Evolutionary conservation across 2,329 filamentous ascomycete genomes (phyloP), one percentile per base, ranked within the genome.

Genomic region (Aspergillus pseudoglaucus): DNA sequence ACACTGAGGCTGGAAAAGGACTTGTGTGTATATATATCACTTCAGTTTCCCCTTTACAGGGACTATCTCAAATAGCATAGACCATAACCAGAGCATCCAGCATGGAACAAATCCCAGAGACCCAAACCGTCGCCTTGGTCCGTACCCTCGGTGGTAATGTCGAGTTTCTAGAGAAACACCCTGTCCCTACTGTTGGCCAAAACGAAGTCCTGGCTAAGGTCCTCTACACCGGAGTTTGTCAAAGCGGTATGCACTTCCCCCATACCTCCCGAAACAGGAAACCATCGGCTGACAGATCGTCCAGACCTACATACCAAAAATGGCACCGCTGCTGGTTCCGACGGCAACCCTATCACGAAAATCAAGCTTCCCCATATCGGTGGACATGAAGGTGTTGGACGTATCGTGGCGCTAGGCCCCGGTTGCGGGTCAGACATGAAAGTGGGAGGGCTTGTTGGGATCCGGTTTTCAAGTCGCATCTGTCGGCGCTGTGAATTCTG

Each of bases 311-410:
- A 71, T 45, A 71, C 69, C 5, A 70, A 68, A 53, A 52, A 60
- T 9, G 69, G 68, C 25, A 68, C 66, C 10, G 69, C 68, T 14
- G 60, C 67, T 14, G 63, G 67, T 5, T 49, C 67, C 1, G 61
- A 72, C 59, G 59, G 70, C 46, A 61, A 59, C 4, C 71, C 69
- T 8, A 74, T 74, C 30, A 71, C 67, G 1, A 61, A 68, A 12
- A 69, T 73, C 51, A 74, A 74, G 47, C 57, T 73, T 0, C 72
- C 72, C 0, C 71, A 75, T 46, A 60, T 74, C n/a, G 71, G 70
- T 14, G 70, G 72, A 5, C 71, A 74, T 52, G 71, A 75, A 62
- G 72, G 72, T 1, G 64, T 74, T 14, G 72, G 70, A 1, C 66
- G 65, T 0, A 68, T 74, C 38, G 57, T 74, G 14, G 58, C 62